Base-by-base conservation (phyloP, 805 yeast genomes). In the Geotrichum ghanense region DNA sequence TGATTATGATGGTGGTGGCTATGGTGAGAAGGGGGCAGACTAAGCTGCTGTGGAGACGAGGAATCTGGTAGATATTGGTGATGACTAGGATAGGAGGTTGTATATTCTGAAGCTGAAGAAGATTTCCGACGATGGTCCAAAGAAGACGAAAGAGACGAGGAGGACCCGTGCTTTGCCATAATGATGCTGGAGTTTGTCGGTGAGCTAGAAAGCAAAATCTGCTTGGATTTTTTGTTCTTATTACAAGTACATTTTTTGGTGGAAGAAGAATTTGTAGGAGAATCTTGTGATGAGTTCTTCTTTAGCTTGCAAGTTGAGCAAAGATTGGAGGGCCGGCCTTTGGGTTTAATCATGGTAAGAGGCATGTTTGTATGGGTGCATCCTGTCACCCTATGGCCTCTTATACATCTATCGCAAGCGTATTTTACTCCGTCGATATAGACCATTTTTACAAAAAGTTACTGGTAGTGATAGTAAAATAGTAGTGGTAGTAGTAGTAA, bases 351-450 rank as follows among this genome's bases (percentile, higher is more conserved):
- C 84, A 83, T 83, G 61, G 84, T 81, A 54, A 92, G 68, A 3
- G 95, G 94, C 58, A 85, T 86, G 54, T 92, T 95, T 0, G 89
- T 78, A 62, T 92, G 98, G 41, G 82, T 80, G 65, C 98, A 92
- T 2, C 95, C 79, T 1, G 96, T 84, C 42, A 90, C 98, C 46
- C 98, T 71, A 60, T 92, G 98, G 41, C 98, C 98, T 50, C 98
- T 74, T 43, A 92, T 89, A 65, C 98, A 90, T 50, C 96, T 70
- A 53, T 88, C 95, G 63, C 98, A 90, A 49, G 98, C 97, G 64
- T 88, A 90, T 61, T 92, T 90, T 53, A 85, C 81, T 34, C 97
- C 97, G 57, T 88, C 86, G 45, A 90, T 80, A 45, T 86, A 70
- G 48, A 90, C 96, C 97, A 89, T 90, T 14, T 12, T 45, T 24